Percentiles rank a stretch among this genome's conserved stretches.
phyloP scores from a whole-genome alignment of 768 basidiomycete genomes.

The Ephemerocybe angulata region DNA sequence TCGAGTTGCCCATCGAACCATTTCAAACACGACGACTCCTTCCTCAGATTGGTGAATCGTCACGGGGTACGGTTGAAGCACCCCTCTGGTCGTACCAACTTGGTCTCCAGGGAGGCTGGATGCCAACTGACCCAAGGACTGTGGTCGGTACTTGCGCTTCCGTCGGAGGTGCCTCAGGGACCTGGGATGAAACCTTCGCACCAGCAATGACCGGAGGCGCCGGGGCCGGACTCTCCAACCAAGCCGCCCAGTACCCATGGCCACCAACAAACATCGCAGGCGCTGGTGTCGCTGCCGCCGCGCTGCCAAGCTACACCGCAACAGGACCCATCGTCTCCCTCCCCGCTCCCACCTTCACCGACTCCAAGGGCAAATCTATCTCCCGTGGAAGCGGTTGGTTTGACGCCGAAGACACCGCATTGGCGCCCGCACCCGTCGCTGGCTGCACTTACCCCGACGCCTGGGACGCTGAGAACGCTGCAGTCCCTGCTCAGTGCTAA shows the following conservation, averaged over 20 bases:
- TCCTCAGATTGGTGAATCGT: slow-evolving; percentile 34
- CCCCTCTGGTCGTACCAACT: slow-evolving; percentile 52
- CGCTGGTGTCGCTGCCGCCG: slow-evolving; percentile 32
- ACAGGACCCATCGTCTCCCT: slow-evolving; percentile 62
- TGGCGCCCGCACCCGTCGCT: slow-evolving; percentile 44
- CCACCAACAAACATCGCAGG: slow-evolving; percentile 55
- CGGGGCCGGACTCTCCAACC: slow-evolving; percentile 35
- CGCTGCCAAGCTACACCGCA: slow-evolving; percentile 63
- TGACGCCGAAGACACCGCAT: slow-evolving; percentile 43
- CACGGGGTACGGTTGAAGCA: slow-evolving; percentile 35
- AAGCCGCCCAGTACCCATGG: slow-evolving; percentile 51
- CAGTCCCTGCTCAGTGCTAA: slow-evolving; percentile 23
- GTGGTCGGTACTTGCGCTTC: slow-evolving; percentile 56
- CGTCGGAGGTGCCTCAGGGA: slow-evolving; percentile 40
- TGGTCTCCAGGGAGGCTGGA: slow-evolving; percentile 38
- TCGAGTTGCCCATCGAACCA: not conserved
- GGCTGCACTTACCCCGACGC: slow-evolving; percentile 57
- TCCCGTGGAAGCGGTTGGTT: slow-evolving; percentile 53
- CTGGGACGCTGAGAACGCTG: slow-evolving; percentile 33
- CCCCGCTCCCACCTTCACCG: slow-evolving; percentile 40
- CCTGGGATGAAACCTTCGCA: slow-evolving; percentile 44
- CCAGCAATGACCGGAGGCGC: slow-evolving; percentile 71
- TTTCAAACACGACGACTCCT: slow-evolving; percentile 1
- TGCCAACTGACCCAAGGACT: slow-evolving; percentile 52
- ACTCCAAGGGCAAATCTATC: slow-evolving; percentile 36